Evolutionary conservation across 2,329 filamentous ascomycete genomes (phyloP).

Genomic region (Sarocladium oryzae): DNA sequence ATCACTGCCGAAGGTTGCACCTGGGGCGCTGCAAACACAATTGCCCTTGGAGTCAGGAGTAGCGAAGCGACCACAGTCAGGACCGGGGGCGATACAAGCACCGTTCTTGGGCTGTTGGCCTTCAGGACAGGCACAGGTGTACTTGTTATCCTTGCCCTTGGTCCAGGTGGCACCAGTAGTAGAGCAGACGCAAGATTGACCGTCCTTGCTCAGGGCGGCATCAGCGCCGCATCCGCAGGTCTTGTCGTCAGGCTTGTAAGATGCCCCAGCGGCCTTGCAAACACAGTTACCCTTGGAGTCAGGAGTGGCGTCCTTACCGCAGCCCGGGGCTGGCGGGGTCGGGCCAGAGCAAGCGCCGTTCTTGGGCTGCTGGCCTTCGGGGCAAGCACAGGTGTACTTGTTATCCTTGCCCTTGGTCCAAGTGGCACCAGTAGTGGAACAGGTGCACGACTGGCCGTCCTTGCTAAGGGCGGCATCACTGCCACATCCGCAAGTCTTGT

Average conservation of each 20-base stretch:
- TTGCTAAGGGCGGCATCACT: not conserved
- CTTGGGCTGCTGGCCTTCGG: not conserved
- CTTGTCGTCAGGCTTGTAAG: not conserved
- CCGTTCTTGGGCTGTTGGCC: not conserved
- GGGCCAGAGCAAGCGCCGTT: not conserved
- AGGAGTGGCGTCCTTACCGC: not conserved
- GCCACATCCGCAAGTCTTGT: not conserved
- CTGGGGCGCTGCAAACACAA: not conserved
- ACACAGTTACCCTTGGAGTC: not conserved
- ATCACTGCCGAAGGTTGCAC: not conserved
- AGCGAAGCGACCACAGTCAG: not conserved
- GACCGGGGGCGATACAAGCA: not conserved
- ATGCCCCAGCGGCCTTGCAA: conserved; percentile 3
- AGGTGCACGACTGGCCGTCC: not conserved
- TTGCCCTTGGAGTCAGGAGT: not conserved
- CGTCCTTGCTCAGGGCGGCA: not conserved
- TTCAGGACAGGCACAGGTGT: not conserved
- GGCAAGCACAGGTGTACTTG: not conserved
- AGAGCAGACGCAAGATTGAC: conserved; percentile 2
- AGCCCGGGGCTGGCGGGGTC: not conserved
- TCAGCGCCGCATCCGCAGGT: not conserved
- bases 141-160: not conserved
- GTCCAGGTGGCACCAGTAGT: not conserved
- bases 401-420: not conserved
- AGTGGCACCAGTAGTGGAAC: not conserved